Evolutionary conservation across 257 asterid genomes (phyloP), one percentile per base, ranked within the genome.

Genomic region (Rhazya stricta): DNA sequence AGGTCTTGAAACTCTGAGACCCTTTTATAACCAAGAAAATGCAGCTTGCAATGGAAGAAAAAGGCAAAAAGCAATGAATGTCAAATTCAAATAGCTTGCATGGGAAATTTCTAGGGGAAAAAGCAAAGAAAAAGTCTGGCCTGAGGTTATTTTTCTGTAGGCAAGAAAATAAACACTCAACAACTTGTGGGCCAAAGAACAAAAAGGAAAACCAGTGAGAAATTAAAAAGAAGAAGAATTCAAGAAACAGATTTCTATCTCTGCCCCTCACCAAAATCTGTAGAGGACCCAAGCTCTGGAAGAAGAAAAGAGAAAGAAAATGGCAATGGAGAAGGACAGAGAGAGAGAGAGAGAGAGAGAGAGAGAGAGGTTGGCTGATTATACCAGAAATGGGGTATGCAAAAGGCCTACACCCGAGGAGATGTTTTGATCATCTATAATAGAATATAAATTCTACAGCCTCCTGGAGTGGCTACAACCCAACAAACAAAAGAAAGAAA

Each of bases 391-490:
- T 51, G 79, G 78, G 61, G 29, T 51, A 75, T 32, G 43, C 58
- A 66, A 72, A 29, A 36, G 43, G 69, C 71, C 48, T 74, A 60
- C 72, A 74, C 77, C 86, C 76, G 75, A 73, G 84, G 78, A 83
- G 79, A 76, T 73, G 60, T 76, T 56, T 45, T 66, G 39, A 76
- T 77, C 45, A 60, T 74, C 69, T 43, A 50, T 41, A 76, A 27
- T 48, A 68, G n/a, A 30, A 50, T n/a, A 50, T 18, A 32, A 13
- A 77, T 58, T 66, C 68, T 51, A 71, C 68, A 62, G 77, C 82
- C 84, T 85, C 76, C 79, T 72, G 80, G 82, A 76, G 79, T 69
- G 81, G 61, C 69, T 29, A 13, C 70, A 71, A 48, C 76, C 61
- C 46, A 76, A 50, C 57, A 67, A 66, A 74, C 29, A 73, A 48